Evolutionary conservation across 768 basidiomycete genomes (phyloP), one percentile per base, ranked within the genome.

Genomic region (Boletus reticuloceps): DNA sequence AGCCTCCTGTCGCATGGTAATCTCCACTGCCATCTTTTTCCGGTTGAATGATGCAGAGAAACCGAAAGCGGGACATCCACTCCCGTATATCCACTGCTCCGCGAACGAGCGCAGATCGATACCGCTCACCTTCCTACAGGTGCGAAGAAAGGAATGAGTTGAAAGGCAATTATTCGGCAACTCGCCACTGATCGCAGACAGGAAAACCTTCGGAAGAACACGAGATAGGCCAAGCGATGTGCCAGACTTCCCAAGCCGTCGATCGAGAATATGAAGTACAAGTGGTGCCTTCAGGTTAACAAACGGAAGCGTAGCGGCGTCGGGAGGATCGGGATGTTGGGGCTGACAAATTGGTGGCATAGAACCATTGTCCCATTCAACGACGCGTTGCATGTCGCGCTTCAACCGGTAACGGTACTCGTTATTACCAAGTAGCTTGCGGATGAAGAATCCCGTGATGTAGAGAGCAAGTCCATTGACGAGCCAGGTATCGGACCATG

Each of bases 51-150:
- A 86, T 1, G 96, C 94, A 13, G 85, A 84, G 69, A 99, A 90
- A 0, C 82, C 83, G 68, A 99, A 94, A 3, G 86, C 81, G 1
- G 97, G 97, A 69, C 94, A 97, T 20, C 97, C 97, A 69, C 91
- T 94, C 13, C 95, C 95, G 65, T 94, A 97, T 58, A 99, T 93
- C 97, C 97, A 99, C 70, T 98, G 96, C 65, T 98, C 94, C n/a
- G 93, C 91, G 67, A 99, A 99, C 29, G 84, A 82, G 51, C 89
- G 81, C 22, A 89, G 81, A 66, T 98, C 96, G 17, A 92, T 88
- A 11, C 94, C 92, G 66, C 91, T 91, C 58, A 95, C 89, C 72
- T 95, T 98, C 62, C 95, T 79, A 66, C 95, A 98, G 42, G 84
- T 94, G 54, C 94, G 77, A 56, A 98, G 79, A 74, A 99, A 98